Conservation (phyloP, 2,329 filamentous ascomycete species). For the Diplodia intermedia region DNA sequence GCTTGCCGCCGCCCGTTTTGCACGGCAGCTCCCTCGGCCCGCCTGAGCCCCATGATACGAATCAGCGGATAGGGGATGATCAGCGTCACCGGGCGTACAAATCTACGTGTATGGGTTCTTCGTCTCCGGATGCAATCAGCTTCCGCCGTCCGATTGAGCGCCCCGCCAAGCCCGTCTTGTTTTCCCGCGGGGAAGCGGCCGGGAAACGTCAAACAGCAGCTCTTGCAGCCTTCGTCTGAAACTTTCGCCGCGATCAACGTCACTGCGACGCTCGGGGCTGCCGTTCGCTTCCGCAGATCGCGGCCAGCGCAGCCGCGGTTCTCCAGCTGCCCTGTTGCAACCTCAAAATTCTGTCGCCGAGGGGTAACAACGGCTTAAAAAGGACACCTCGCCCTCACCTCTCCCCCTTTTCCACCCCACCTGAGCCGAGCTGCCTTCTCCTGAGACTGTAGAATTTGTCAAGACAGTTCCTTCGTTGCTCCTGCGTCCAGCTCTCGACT, state of each 20-base stretch:
- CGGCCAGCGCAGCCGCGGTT: constrained; percentile 18
- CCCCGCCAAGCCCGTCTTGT: constrained; percentile 3
- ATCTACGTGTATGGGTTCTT: constrained; percentile 4
- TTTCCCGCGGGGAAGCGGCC: background rate
- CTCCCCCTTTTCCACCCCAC: constrained; percentile 26
- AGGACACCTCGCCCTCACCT: constrained; percentile 14
- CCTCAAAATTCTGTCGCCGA: constrained; percentile 6
- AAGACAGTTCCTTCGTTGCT: constrained; percentile 77
- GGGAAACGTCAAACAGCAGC: background rate
- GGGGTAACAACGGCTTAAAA: constrained; percentile 24
- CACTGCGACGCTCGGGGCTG: constrained; percentile 3
- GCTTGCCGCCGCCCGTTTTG: constrained; percentile 2
- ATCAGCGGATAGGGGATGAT: constrained; percentile 29
- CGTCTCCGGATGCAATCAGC: constrained; percentile 13
- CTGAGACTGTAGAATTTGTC: constrained; percentile 79
- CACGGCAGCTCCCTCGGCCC: constrained; percentile 20
- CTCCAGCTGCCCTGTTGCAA: constrained; percentile 24
- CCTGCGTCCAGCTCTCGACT: constrained; percentile 89
- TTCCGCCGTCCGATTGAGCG: background rate
- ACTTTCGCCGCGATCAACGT: constrained; percentile 12
- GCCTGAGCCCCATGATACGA: constrained; percentile 26
- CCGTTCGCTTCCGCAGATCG: constrained; percentile 30
- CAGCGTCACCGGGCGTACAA: constrained; percentile 1
- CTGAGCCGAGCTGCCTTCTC: constrained; percentile 53
- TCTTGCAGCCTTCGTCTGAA: background rate